Evolutionary conservation across 1,284 basidiomycete genomes (phyloP), one percentile per base, ranked within the genome.

Genomic region (Malassezia sympodialis): DNA sequence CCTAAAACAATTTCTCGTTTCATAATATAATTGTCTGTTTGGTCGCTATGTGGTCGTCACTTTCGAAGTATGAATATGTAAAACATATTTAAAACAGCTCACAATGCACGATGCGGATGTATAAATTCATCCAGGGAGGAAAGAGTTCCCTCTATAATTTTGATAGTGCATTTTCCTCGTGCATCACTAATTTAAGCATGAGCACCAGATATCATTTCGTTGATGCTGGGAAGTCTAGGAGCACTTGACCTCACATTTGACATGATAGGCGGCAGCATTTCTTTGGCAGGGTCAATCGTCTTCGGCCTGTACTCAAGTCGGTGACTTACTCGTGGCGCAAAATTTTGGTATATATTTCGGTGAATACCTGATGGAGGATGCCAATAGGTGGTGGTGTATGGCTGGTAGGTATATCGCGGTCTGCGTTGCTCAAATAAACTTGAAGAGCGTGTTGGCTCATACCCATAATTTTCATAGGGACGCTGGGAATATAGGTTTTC

Each of bases 211-310:
- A 56, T 49, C 17, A 56, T 24, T 30, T 56, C 47, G 15, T 50
- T 42, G n/a, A 56, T 56, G 15, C 53, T 42, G 10, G 53, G 53
- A 11, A 56, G 43, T 23, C n/a, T 49, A 1, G 19, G 3, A 8
- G 35, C 19, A 31, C 49, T 42, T 4, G 28, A 12, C 24, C n/a
- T 19, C 6, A 49, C 40, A 14, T 32, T n/a, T 15, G 53, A 28
- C 7, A 35, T n/a, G 24, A 55, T 55, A 15, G 53, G 53, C 3
- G 53, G 53, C 14, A 55, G 15, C 3, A 28, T 30, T n/a, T 30
- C n/a, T 39, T 5, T 39, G 17, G 19, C 15, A 15, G 37, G 37
- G 15, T 39, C 37, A 4, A 39, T 39, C 8, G 17, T 10, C 3
- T 39, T 10, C 1, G 19, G 37, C 21, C 4, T 4, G 19, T 39